Evolutionary conservation across 768 basidiomycete species (phyloP).

Genomic region (Suillus lakei): DNA sequence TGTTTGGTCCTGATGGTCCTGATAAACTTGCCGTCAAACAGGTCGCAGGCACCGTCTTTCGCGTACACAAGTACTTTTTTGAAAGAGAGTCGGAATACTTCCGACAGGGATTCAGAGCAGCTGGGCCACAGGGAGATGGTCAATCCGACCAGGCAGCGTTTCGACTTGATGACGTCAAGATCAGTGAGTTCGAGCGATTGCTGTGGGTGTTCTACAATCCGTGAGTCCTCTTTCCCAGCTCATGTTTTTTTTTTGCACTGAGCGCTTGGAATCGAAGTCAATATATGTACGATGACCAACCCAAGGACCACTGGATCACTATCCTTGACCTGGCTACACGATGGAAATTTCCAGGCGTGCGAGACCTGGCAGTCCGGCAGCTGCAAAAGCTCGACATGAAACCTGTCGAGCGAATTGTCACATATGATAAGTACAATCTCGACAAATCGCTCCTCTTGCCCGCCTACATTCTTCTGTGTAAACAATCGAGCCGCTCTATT

Average conservation of each 20-base stretch:
- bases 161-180: slow-evolving; percentile 30
- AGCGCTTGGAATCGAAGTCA: slow-evolving; percentile 37
- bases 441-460: slow-evolving; percentile 53
- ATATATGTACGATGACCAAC: slow-evolving; percentile 59
- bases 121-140: slow-evolving; percentile 1
- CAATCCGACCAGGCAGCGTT: slow-evolving; percentile 11
- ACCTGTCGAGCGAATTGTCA: slow-evolving; percentile 56
- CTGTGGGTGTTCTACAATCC: slow-evolving; percentile 64
- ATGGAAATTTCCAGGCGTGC: slow-evolving; percentile 61
- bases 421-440: slow-evolving; percentile 59
- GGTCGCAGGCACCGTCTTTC: slow-evolving; percentile 42
- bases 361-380: slow-evolving; percentile 56
- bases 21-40: slow-evolving; percentile 16
- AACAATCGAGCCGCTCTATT: slow-evolving; percentile 52
- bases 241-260: background rate
- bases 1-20: background rate
- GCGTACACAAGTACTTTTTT: slow-evolving; percentile 42
- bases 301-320: slow-evolving; percentile 53
- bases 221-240: slow-evolving; percentile 35
- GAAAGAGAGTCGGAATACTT: slow-evolving; percentile 42
- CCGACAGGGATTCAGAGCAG: slow-evolving; percentile 21
- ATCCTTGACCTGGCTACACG: slow-evolving; percentile 57
- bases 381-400: slow-evolving; percentile 52
- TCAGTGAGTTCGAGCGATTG: slow-evolving; percentile 48
- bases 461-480: slow-evolving; percentile 55